These are phyloP conservation scores for Neohortaea acidophila DNA, from an alignment of 495 filamentous ascomycete species.

Conservation along the genomic window DNA sequence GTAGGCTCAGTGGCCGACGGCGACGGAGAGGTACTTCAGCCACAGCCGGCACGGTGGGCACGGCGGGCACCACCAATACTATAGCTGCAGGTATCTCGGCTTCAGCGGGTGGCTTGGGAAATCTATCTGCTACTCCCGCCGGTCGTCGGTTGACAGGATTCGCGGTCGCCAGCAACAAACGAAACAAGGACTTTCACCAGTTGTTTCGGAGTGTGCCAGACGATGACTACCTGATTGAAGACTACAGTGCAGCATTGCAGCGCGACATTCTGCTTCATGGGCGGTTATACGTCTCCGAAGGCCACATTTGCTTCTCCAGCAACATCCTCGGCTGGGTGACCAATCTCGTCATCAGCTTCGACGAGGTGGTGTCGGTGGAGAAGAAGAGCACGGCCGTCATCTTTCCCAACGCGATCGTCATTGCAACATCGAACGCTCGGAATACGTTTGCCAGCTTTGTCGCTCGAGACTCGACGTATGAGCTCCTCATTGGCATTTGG, in stretches of 20 bases:
- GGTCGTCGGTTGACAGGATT: slow-evolving; percentile 79
- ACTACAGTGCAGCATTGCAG: slow-evolving; percentile 93
- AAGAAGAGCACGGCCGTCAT: slow-evolving; percentile 92
- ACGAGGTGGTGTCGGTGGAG: slow-evolving; percentile 90
- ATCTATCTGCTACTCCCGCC: slow-evolving; percentile 40
- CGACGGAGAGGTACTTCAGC: slow-evolving; percentile 70
- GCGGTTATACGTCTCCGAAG: slow-evolving; percentile 88
- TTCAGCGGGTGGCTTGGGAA: slow-evolving; percentile 47
- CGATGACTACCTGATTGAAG: slow-evolving; percentile 94
- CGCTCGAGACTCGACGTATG: slow-evolving; percentile 88
- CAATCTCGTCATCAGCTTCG: slow-evolving; percentile 91
- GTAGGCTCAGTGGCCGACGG: slow-evolving; percentile 44
- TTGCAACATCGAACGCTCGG: slow-evolving; percentile 86
- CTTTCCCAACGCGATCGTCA: slow-evolving; percentile 94
- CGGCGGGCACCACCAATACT: slow-evolving; percentile 23
- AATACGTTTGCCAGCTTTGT: slow-evolving; percentile 93
- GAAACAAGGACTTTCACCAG: slow-evolving; percentile 87
- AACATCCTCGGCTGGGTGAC: slow-evolving; percentile 98
- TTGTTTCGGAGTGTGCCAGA: slow-evolving; percentile 93
- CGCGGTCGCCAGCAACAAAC: slow-evolving; percentile 87
- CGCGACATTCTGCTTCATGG: slow-evolving; percentile 91
- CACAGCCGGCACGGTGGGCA: slow-evolving; percentile 52
- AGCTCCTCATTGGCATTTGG: slow-evolving; percentile 95
- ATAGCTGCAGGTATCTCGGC: slow-evolving; percentile 55
- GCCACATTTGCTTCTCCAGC: slow-evolving; percentile 95